A percentile compares a stretch with the other conserved stretches of the same genome.
Evolutionary conservation across 2,329 filamentous ascomycete species (phyloP).

Genomic region (Fusarium falciforme): DNA sequence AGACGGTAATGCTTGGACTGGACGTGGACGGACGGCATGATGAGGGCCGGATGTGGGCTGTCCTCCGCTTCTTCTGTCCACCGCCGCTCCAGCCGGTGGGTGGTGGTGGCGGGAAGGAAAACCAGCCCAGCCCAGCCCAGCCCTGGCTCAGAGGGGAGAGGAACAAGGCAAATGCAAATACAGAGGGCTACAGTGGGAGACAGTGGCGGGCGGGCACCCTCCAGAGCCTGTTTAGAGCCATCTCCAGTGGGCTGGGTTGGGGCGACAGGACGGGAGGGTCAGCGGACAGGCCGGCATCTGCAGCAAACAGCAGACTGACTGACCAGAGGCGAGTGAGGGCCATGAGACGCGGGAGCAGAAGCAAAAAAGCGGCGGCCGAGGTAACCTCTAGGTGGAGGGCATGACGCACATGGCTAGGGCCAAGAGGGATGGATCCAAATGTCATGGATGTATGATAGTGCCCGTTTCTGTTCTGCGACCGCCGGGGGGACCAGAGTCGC

Average conservation of each 20-base stretch:
- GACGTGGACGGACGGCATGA: constrained; percentile 25
- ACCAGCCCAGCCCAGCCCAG: constrained; percentile 15
- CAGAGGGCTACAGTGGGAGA: constrained; percentile 27
- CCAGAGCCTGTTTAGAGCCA: constrained; percentile 15
- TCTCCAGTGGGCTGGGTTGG: constrained; percentile 12
- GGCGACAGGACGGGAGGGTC: neutral
- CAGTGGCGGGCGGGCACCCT: neutral
- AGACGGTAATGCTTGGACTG: constrained; percentile 27
- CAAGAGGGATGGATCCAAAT: constrained; percentile 11
- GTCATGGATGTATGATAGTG: constrained; percentile 26
- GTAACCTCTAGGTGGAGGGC: constrained; percentile 18
- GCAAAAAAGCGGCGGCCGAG: constrained; percentile 21
- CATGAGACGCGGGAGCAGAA: constrained; percentile 10
- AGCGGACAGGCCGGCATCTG: constrained; percentile 19
- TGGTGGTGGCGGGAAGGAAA: constrained; percentile 34
- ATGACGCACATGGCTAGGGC: constrained; percentile 38
- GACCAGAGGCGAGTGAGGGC: neutral
- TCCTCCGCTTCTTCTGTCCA: constrained; percentile 8
- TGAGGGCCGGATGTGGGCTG: constrained; percentile 23
- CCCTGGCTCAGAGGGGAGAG: neutral
- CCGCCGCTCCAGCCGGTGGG: constrained; percentile 18
- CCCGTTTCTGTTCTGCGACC: constrained; percentile 19
- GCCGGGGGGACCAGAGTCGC: constrained; percentile 13
- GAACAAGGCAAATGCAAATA: neutral
- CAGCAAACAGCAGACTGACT: constrained; percentile 17